phyloP scores from a whole-genome alignment of 306 rosid genomes.

The Cucurbita pepo region DNA sequence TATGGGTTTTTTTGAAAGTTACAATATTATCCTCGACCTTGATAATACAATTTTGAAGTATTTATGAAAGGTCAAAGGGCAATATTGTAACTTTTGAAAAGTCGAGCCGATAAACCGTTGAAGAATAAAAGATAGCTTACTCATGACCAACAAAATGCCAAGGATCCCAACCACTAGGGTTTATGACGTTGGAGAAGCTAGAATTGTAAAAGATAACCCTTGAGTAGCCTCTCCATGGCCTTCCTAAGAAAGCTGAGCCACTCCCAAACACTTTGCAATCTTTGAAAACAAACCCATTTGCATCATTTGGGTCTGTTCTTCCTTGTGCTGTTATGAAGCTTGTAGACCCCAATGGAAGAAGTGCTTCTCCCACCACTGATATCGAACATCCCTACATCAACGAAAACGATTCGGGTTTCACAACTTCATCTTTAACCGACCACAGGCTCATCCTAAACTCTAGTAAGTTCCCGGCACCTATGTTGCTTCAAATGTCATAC shows the following conservation, averaged over 20 bases:
- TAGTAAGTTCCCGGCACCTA: too few relatives aligned
- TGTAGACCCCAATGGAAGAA: slow-evolving; percentile 19
- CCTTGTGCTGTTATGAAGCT: slow-evolving; percentile 77
- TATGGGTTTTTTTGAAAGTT: too few relatives aligned
- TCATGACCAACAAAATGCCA: slow-evolving; percentile 18
- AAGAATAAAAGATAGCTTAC: slow-evolving; percentile 18
- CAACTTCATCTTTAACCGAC: too few relatives aligned
- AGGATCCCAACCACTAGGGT: slow-evolving; percentile 49
- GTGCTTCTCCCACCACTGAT: slow-evolving; percentile 22
- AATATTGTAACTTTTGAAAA: too few relatives aligned
- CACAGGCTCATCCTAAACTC: too few relatives aligned
- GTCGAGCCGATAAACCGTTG: neutral
- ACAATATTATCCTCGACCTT: too few relatives aligned
- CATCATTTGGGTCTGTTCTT: slow-evolving; percentile 22
- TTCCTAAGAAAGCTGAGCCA: slow-evolving; percentile 58
- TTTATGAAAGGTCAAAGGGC: too few relatives aligned
- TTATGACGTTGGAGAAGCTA: slow-evolving; percentile 19
- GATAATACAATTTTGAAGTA: too few relatives aligned
- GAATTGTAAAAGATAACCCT: slow-evolving; percentile 54
- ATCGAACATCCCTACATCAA: slow-evolving; percentile 33
- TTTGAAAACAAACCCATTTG: slow-evolving; percentile 60
- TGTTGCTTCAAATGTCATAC: too few relatives aligned
- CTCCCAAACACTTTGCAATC: slow-evolving; percentile 29
- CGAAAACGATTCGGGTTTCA: too few relatives aligned
- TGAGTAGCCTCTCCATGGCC: slow-evolving; percentile 67